These are phyloP conservation scores for Aspergillaceae sp. DNA, from an alignment of 2,329 filamentous ascomycete species.

Conservation along the genomic window DNA sequence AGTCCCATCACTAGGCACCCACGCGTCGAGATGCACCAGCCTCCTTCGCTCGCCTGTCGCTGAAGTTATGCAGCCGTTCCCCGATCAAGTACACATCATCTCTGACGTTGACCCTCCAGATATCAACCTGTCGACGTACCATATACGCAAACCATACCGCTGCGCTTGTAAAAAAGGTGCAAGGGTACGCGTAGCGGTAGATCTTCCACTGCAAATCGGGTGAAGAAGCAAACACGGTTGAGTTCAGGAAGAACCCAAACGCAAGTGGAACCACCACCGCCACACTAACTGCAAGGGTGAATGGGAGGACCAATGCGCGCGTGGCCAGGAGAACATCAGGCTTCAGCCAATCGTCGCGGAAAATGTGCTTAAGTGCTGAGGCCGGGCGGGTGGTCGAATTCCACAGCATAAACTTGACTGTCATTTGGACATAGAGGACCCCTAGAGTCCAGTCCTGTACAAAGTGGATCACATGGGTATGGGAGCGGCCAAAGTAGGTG, in stretches of 20 bases:
- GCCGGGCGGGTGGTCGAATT: constrained; percentile 63
- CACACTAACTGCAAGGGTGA: constrained; percentile 50
- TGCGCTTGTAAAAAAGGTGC: constrained; percentile 47
- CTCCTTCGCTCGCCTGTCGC: constrained; percentile 44
- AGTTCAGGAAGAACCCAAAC: constrained; percentile 47
- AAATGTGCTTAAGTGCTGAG: constrained; percentile 63
- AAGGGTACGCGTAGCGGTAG: constrained; percentile 68
- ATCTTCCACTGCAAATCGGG: constrained; percentile 33
- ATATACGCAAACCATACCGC: constrained; percentile 35
- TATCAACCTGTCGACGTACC: constrained; percentile 49
- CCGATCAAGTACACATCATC: constrained; percentile 97
- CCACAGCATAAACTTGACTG: constrained; percentile 58
- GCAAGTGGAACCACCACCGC: constrained; percentile 59
- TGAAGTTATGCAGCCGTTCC: constrained; percentile 90
- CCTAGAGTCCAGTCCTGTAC: constrained; percentile 93
- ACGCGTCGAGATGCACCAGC: constrained; percentile 31
- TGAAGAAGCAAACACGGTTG: constrained; percentile 27
- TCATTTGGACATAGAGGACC: constrained; percentile 79
- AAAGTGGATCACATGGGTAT: constrained; percentile 55
- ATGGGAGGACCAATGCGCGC: constrained; percentile 75
- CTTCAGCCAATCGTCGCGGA: constrained; percentile 65
- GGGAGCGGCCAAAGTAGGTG: constrained; percentile 52
- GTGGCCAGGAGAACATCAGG: constrained; percentile 75
- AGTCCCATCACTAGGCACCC: constrained; percentile 23
- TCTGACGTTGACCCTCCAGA: constrained; percentile 72